Conservation (phyloP, 148 eudicot genomes). For the Spergularia bocconei region DNA sequence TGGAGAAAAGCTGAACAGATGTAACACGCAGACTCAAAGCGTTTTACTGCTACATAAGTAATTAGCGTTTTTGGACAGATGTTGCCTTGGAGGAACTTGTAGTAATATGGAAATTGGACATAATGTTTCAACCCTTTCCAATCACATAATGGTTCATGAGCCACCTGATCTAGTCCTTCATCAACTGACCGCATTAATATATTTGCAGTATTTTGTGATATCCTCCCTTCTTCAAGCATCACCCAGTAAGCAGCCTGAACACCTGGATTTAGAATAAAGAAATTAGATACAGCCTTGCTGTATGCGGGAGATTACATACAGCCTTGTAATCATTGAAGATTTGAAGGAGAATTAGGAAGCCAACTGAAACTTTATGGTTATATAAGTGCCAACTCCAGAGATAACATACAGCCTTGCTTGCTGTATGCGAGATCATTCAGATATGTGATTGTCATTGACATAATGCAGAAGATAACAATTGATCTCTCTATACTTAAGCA, state of each 20-base stretch:
- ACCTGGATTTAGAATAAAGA: conserved; percentile 37
- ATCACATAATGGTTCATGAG: conserved; percentile 69
- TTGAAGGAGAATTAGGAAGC: too few species aligned
- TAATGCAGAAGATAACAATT: too few species aligned
- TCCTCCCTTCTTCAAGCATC: conserved; percentile 98
- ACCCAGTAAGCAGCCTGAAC: conserved; percentile 97
- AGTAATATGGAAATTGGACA: conserved; percentile 76
- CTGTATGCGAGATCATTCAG: too few species aligned
- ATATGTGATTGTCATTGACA: too few species aligned
- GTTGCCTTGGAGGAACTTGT: conserved; percentile 64
- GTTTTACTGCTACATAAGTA: conserved; percentile 73
- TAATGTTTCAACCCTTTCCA: conserved; percentile 78
- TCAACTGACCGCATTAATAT: conserved; percentile 92
- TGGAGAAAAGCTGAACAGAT: conserved; percentile 88
- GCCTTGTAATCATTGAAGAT: too few species aligned
- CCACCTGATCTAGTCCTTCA: conserved; percentile 73
- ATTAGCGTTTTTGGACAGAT: conserved; percentile 61
- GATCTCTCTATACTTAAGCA: too few species aligned
- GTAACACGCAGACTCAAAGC: conserved; percentile 84
- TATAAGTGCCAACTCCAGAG: too few species aligned
- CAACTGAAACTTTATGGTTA: too few species aligned
- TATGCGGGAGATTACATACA: too few species aligned
- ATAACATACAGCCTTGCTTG: too few species aligned
- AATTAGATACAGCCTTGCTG: too few species aligned
- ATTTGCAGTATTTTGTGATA: conserved; percentile 73